These are phyloP conservation scores for Herpetomonas tarakana DNA, from an alignment of 208 protist species.

Conservation along the genomic window DNA sequence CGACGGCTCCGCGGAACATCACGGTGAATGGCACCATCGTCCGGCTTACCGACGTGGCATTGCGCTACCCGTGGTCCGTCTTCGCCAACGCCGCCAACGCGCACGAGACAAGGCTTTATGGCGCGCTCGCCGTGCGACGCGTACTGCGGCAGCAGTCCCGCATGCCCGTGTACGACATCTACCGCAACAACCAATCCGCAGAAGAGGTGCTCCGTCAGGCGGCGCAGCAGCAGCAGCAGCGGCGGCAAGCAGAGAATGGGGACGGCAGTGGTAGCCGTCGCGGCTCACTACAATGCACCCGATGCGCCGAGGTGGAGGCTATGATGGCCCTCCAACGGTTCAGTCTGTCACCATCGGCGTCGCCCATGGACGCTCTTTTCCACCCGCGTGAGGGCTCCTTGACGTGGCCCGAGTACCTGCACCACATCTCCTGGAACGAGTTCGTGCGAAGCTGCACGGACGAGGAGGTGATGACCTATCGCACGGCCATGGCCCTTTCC, in stretches of 20 bases:
- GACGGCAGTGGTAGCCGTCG: neutral
- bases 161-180: neutral
- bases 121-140: neutral
- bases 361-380: constrained; percentile 24
- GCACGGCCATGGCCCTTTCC: constrained; percentile 20
- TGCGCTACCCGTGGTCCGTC: neutral
- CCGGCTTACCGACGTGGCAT: neutral
- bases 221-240: neutral
- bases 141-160: neutral
- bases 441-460: constrained; percentile 58
- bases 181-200: neutral
- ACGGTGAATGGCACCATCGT: neutral
- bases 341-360: neutral
- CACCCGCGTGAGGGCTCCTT: constrained; percentile 57
- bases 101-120: neutral
- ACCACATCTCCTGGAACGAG: constrained; percentile 76
- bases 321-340: constrained; percentile 9
- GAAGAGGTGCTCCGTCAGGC: constrained; percentile 1
- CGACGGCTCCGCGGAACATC: neutral
- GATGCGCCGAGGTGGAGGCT: constrained; percentile 58
- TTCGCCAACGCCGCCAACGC: neutral
- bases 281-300: constrained; percentile 22
- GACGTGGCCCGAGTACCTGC: constrained; percentile 63
- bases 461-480: constrained; percentile 47
- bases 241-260: too few relatives aligned